Base-by-base conservation (phyloP, 2,329 filamentous ascomycete species). In the Paecilomyces dactylethromorphus region DNA sequence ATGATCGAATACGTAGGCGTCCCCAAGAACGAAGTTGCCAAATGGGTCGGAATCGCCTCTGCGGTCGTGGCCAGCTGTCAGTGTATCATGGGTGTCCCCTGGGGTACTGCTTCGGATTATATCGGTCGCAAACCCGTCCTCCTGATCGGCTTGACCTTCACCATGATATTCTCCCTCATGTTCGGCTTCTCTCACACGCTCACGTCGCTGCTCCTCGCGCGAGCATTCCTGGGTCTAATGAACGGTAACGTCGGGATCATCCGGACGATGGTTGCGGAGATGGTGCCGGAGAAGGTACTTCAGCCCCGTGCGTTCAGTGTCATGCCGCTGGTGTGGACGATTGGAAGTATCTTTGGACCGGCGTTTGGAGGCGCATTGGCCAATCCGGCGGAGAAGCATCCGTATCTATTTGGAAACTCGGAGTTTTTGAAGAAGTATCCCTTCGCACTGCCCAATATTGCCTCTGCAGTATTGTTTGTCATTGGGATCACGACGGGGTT, bases 201-300 rank as follows among this genome's bases (percentile, higher is more conserved):
- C 10, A 76, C 85, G 3, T 92, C 94, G 90, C 90, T 92, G 0
- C 87, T 99, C 49, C 72, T 81, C 3, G 84, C 91, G 12, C 85
- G 93, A 68, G 88, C 86, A 6, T 78, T 97, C n/a, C 84, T 90
- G 65, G 93, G 94, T 1, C 82, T 87, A 10, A 87, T 89, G 52
- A 97, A 96, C 69, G 94, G 93, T 57, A 97, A 97, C 69, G 88
- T 93, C n/a, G 90, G 94, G 1, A 97, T 97, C 12, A 87, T 90
- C 79, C 78, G 87, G 62, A 90, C 87, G 2, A 91, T 94, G 78
- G 92, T 97, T 1, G 93, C 93, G 0, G 93, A 97, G 73, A 87
- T 97, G 82, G 92, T 96, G 1, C 90, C 91, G 0, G 87, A 94
- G 72, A 91, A 84, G 71, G 89, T 92, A 69, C 80, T 96, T 6